Percentiles rank a stretch among this genome's conserved stretches.
These are phyloP conservation scores for Globisporangium irregulare DNA, from an alignment of 352 stramenopile species.

Conservation along the genomic window DNA sequence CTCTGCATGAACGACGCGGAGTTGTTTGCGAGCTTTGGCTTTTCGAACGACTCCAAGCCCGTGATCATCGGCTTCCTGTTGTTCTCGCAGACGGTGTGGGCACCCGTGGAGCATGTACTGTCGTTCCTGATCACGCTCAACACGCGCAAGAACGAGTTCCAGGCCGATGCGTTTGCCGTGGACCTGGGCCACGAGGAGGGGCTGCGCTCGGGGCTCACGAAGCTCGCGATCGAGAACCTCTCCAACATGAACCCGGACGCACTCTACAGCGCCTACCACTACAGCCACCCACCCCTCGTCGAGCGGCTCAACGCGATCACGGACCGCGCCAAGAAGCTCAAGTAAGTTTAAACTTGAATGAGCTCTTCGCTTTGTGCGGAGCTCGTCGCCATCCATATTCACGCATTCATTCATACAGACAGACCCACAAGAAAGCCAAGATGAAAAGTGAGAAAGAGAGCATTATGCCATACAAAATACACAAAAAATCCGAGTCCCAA, in stretches of 20 bases:
- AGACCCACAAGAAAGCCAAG: background rate
- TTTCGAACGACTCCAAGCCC: conserved; percentile 40
- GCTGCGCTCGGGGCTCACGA: conserved; percentile 94
- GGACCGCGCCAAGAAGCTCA: conserved; percentile 50
- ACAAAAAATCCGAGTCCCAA: conserved; percentile 5
- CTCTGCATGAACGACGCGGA: conserved; percentile 76
- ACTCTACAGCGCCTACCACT: conserved; percentile 96
- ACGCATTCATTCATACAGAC: background rate
- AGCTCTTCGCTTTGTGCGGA: background rate
- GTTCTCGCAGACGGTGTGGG: conserved; percentile 82
- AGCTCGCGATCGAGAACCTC: conserved; percentile 97
- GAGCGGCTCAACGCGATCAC: conserved; percentile 94
- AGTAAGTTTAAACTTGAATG: conserved; percentile 23
- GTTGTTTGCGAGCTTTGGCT: conserved; percentile 79
- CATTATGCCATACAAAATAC: conserved; percentile 6
- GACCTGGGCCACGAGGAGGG: conserved; percentile 86
- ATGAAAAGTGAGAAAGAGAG: conserved; percentile 5
- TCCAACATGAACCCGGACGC: conserved; percentile 95
- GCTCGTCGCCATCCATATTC: background rate
- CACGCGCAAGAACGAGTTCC: conserved; percentile 79
- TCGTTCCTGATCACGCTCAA: conserved; percentile 76
- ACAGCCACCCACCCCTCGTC: conserved; percentile 96
- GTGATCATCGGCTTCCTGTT: conserved; percentile 84
- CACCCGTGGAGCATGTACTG: conserved; percentile 72
- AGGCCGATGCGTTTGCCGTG: conserved; percentile 94